Evolutionary conservation across 768 basidiomycete genomes (phyloP).

Genomic region (Rhizopogon vulgaris): DNA sequence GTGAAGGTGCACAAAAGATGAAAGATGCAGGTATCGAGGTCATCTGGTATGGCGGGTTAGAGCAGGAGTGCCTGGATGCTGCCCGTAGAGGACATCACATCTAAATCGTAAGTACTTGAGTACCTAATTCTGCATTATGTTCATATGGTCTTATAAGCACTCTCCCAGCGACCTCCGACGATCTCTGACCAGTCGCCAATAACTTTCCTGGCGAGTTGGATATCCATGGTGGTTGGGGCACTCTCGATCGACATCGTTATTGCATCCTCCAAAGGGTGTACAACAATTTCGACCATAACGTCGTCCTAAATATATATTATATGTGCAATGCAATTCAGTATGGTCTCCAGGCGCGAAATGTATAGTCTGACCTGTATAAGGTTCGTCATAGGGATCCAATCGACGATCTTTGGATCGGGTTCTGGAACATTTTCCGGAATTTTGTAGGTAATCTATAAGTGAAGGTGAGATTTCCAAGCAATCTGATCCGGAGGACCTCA

Average conservation of each 20-base stretch:
- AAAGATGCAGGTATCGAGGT: constrained; percentile 68
- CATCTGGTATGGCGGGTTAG: constrained; percentile 67
- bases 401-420: constrained; percentile 9
- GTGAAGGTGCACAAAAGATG: constrained; percentile 77
- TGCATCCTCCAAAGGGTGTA: constrained; percentile 11
- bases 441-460: constrained; percentile 28
- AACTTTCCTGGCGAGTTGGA: constrained; percentile 9
- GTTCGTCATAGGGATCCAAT: constrained; percentile 14
- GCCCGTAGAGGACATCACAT: constrained; percentile 57
- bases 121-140: background rate
- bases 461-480: background rate
- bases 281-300: constrained; percentile 27
- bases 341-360: background rate
- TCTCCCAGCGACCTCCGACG: constrained; percentile 6
- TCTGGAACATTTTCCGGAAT: constrained; percentile 19
- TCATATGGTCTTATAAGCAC: background rate
- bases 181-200: constrained; percentile 15
- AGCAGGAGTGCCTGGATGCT: constrained; percentile 71
- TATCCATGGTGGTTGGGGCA: constrained; percentile 10
- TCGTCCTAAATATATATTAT: constrained; percentile 20
- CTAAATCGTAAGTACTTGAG: background rate
- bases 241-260: constrained; percentile 19
- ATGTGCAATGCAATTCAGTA: background rate
- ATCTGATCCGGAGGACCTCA: background rate
- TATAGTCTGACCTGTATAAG: constrained; percentile 18